These are phyloP conservation scores for Pyrenula massariospora DNA, from an alignment of 495 filamentous ascomycete species.

Conservation along the genomic window DNA sequence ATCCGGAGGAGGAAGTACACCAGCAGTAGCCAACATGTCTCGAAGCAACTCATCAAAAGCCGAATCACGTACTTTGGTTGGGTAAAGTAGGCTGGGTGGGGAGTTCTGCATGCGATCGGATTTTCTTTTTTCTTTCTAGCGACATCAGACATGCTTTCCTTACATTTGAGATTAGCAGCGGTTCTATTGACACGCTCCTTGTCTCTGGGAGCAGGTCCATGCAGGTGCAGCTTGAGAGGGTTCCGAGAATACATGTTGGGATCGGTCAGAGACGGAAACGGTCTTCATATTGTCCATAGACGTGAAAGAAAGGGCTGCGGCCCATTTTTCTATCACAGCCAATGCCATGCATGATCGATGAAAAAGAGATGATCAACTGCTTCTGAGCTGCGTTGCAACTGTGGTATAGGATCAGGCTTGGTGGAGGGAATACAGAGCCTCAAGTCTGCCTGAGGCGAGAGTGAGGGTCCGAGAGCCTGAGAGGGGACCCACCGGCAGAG, in stretches of 20 bases:
- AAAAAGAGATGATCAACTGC: too few relatives aligned
- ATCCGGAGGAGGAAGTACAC: slow-evolving; percentile 19
- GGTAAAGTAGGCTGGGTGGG: slow-evolving; percentile 9
- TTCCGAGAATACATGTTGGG: neutral
- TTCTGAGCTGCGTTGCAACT: too few relatives aligned
- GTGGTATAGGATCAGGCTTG: too few relatives aligned
- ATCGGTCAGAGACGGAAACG: neutral
- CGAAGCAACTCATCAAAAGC: slow-evolving; percentile 33
- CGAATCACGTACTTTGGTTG: neutral
- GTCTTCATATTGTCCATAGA: too few relatives aligned
- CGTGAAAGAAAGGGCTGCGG: too few relatives aligned
- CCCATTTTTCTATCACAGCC: neutral
- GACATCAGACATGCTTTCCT: neutral
- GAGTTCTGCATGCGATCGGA: slow-evolving; percentile 8
- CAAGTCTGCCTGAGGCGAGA: too few relatives aligned
- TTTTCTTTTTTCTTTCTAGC: slow-evolving; percentile 1
- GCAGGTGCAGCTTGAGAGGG: neutral
- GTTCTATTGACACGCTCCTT: neutral
- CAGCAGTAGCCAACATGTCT: slow-evolving; percentile 27
- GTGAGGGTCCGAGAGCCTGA: too few relatives aligned
- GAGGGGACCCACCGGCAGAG: too few relatives aligned
- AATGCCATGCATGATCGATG: neutral
- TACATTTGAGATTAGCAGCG: neutral
- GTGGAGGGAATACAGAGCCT: too few relatives aligned
- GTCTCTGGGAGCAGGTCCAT: neutral